Evolutionary conservation across 192 early-diverging fungal species (phyloP), one percentile per base, ranked within the genome.

Genomic region (Kappamyces sp.): DNA sequence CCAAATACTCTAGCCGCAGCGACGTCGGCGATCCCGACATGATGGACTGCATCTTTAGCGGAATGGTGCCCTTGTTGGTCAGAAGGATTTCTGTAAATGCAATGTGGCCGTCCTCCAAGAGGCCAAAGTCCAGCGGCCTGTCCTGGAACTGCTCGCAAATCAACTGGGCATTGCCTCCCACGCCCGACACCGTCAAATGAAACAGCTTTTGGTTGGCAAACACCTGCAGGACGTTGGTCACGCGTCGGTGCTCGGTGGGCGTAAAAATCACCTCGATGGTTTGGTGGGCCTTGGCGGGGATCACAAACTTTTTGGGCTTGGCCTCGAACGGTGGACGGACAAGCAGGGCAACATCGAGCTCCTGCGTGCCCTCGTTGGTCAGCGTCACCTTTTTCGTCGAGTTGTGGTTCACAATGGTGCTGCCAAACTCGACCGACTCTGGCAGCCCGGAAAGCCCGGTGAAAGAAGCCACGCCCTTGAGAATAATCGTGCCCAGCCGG

Each of bases 181-280:
- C 67, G 33, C 76, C 81, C 1, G 49, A 62, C 7, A 72, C 15
- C 7, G 71, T 45, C 31, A 79, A 49, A 12, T 76, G 63, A 48
- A 72, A 73, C n/a, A 83, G 66, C 59, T 64, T 71, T 39, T 81
- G 81, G 57, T 83, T 83, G 11, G 75, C 67, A 51, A 79, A 83
- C 2, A 74, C 57, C n/a, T 66, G 75, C 55, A 81, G 48, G 45
- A 68, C 71, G 43, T 64, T 49, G 22, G 52, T 54, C 12, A 58
- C 66, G 4, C 59, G 60, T 7, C 70, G 61, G 2, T 75, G 72
- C 58, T 83, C 77, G 4, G 74, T 83, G 9, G 81, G 81, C 7
- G 55, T 42, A 47, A 71, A 83, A 2, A 62, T 64, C 7, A 83
- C 59, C 38, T 55, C 47, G 5, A 83, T 54, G 47, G 78, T 69